Evolutionary conservation across 1,284 basidiomycete genomes (phyloP), one percentile per base, ranked within the genome.

Genomic region (Ustilago sp.): DNA sequence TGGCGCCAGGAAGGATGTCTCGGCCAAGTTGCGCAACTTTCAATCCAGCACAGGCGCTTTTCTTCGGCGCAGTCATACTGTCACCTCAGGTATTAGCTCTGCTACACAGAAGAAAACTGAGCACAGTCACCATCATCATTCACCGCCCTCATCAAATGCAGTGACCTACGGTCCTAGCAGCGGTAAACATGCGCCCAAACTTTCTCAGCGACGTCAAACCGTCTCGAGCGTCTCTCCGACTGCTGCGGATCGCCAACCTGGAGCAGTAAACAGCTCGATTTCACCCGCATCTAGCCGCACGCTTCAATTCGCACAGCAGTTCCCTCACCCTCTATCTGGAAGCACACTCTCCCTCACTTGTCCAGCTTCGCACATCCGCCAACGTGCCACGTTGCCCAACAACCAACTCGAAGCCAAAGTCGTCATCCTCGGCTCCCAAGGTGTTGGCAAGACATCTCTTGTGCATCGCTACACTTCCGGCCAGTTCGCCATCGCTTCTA

Each of bases 341-440:
- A 69, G 60, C 53, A 53, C 51, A 19, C 34, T 63, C 1, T 59
- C 71, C 15, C 50, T 60, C 1, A 59, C 65, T 4, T 63, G 61
- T 2, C 62, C 62, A 11, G 57, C 63, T 2, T 36, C 59, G 3
- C 75, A 48, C 36, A 35, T 74, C 4, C 70, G 75, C 8, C 54
- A 70, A 23, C 67, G 63, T 13, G 62, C 67, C 1, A 57, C 56
- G 15, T 48, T 78, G n/a, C 70, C 68, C 13, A 59, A 61, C 57
- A 74, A 74, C 56, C 81, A 80, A 59, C 81, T 97, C 85, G 95
- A 98, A 89, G 94, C 94, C 80, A 98, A 98, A 90, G 93, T 98
- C 84, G 95, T 98, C 85, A 91, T 98, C 79, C 94, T 98, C 89
- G 95, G 95, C 86, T 95, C 94, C 85, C 94, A 95, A 85, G 94